Evolutionary conservation across 805 yeast species (phyloP).

Genomic region (Helenozyma rhizophorensis): DNA sequence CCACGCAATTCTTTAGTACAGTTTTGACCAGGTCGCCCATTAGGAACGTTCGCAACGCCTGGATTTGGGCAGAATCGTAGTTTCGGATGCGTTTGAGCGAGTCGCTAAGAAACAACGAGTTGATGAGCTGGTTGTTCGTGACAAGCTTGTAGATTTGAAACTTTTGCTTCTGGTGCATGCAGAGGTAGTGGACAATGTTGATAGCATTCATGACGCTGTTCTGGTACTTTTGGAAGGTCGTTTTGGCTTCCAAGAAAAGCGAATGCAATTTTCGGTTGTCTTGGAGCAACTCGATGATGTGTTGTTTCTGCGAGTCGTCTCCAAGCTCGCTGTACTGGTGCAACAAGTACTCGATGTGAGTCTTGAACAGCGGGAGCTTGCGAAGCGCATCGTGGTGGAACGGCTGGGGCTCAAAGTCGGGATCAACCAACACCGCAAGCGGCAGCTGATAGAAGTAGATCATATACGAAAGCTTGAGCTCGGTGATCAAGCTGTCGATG

Average conservation of each 20-base stretch:
- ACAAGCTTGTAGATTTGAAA: conserved; percentile 30
- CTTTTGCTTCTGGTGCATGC: conserved; percentile 17
- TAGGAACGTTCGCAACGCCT: conserved; percentile 5
- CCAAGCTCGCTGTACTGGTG: conserved; percentile 5
- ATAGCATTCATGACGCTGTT: conserved; percentile 22
- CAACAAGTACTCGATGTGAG: conserved; percentile 23
- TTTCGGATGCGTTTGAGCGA: conserved; percentile 13
- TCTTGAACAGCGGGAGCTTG: conserved; percentile 35
- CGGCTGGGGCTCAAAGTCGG: conserved; percentile 4
- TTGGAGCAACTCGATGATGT: conserved; percentile 14
- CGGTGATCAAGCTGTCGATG: conserved; percentile 35
- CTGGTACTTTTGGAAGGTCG: conserved; percentile 22
- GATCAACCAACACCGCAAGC: conserved; percentile 21
- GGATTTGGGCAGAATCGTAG: conserved; percentile 2
- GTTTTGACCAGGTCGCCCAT: conserved; percentile 6
- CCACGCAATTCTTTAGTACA: conserved; percentile 3
- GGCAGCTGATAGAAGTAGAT: conserved; percentile 39
- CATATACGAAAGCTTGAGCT: conserved; percentile 35
- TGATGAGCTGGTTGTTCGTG: conserved; percentile 24
- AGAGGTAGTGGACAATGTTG: conserved; percentile 19
- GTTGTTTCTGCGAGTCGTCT: conserved; percentile 2
- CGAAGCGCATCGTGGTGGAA: conserved; percentile 23
- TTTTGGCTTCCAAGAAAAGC: conserved; percentile 15
- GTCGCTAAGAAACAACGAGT: conserved; percentile 22
- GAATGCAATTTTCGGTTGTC: conserved; percentile 11